Percentiles rank a stretch among this genome's conserved stretches.
Evolutionary conservation across 768 basidiomycete genomes (phyloP).

Genomic region (Naganishia vaughanmartiniae): DNA sequence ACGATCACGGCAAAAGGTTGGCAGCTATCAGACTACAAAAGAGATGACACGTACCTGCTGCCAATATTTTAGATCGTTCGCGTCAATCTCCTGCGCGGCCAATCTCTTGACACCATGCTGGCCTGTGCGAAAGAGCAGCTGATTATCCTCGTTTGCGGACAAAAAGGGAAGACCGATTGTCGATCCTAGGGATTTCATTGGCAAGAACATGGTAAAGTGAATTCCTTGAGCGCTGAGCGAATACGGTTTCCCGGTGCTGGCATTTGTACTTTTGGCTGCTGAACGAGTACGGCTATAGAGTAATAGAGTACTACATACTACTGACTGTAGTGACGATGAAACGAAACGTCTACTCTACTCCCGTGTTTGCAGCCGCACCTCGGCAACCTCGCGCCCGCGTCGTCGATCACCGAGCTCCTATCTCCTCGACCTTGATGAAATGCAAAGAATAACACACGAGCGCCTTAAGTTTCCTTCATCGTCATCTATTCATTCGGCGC

Average conservation of each 20-base stretch:
- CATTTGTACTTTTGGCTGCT: too few species aligned
- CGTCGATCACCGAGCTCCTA: too few species aligned
- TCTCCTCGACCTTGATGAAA: too few species aligned
- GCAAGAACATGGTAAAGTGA: slow-evolving; percentile 17
- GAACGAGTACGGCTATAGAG: too few species aligned
- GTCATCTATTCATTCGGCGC: too few species aligned
- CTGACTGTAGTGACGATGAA: too few species aligned
- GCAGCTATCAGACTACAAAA: neutral
- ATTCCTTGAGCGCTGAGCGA: neutral
- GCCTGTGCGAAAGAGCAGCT: slow-evolving; percentile 81
- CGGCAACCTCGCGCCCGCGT: neutral
- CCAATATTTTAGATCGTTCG: slow-evolving; percentile 75
- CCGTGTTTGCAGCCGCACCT: neutral
- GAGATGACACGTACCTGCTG: slow-evolving; percentile 64
- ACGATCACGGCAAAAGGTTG: slow-evolving; percentile 22
- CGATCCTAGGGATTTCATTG: slow-evolving; percentile 46
- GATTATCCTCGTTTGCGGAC: slow-evolving; percentile 67
- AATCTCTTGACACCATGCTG: slow-evolving; percentile 76
- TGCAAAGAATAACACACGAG: too few species aligned
- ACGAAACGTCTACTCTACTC: neutral
- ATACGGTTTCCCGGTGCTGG: neutral
- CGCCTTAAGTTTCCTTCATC: too few species aligned
- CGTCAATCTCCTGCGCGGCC: slow-evolving; percentile 69
- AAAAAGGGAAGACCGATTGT: slow-evolving; percentile 50
- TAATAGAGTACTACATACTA: too few species aligned